phyloP scores from a whole-genome alignment of 768 basidiomycete genomes.

The Thelephora ganbajun region DNA sequence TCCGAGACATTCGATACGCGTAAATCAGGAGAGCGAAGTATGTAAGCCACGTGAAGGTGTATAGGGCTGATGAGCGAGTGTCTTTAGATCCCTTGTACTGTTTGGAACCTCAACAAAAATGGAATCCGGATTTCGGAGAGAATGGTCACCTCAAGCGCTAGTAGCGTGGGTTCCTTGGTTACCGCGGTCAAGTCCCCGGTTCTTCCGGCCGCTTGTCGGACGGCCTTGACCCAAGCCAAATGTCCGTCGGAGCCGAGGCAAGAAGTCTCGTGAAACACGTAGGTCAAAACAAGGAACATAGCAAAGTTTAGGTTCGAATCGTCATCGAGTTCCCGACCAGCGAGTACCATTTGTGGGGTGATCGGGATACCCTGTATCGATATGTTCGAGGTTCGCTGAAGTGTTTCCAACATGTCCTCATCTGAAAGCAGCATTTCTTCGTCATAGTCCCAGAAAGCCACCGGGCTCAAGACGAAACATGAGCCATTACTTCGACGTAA shows the following conservation, averaged over 20 bases:
- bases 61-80: constrained; percentile 43
- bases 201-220: constrained; percentile 28
- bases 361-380: constrained; percentile 51
- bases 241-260: constrained; percentile 54
- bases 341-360: constrained; percentile 64
- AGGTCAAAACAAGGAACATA: constrained; percentile 64
- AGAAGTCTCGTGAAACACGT: constrained; percentile 66
- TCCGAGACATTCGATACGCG: constrained; percentile 60
- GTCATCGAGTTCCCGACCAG: constrained; percentile 47
- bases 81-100: constrained; percentile 32
- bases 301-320: constrained; percentile 41
- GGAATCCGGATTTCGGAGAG: background rate
- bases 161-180: constrained; percentile 27
- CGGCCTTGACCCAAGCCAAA: constrained; percentile 43
- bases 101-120: constrained; percentile 22
- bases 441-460: constrained; percentile 64
- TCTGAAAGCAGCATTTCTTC: constrained; percentile 37
- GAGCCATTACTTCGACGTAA: constrained; percentile 34
- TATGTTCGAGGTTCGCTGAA: constrained; percentile 37
- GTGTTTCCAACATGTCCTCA: constrained; percentile 40
- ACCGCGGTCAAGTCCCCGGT: constrained; percentile 24
- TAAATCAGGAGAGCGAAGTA: constrained; percentile 67
- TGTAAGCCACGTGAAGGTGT: constrained; percentile 59
- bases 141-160: constrained; percentile 28
- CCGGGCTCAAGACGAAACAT: constrained; percentile 63